Base-by-base conservation (phyloP, 1,284 basidiomycete genomes). In the Irpex sp. region DNA sequence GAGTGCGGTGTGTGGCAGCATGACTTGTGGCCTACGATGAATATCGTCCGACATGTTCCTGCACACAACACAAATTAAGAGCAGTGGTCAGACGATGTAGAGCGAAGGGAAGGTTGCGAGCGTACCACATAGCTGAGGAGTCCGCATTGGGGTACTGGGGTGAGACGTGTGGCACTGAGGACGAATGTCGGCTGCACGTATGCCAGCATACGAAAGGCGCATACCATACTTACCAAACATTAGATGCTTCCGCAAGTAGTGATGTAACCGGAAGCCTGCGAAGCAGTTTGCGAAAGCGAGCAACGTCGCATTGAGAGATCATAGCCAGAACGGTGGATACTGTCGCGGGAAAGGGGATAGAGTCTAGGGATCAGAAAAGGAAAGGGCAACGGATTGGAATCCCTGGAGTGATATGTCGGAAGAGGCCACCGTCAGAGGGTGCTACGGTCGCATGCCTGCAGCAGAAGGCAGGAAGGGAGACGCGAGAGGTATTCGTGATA, bases 1-100 rank as follows among this genome's bases (percentile, higher is more conserved):
- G 65, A 86, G 75, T 2, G 80, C 83, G 31, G 81, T 76, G 61
- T 82, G 79, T 4, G 84, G 83, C 17, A 83, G 83, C 8, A 84
- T 75, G 59, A 85, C 72, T 49, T 84, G 80, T 8, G 84, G 85
- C 84, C 84, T 86, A 47, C 81, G 79, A 58, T 72, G 75, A 21
- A 62, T 66, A 66, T 51, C 51, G 19, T 69, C 66, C 33, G 66
- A 63, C 63, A 66, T 54, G 51, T 8, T 65, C 54, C 51, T 62
- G n/a, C 19, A 54, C 4, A 13, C 9, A 8, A 35, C 6, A 31
- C 5, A 9, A 11, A 31, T 8, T 6, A 9, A 54, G 5, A 26
- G 7, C 4, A 8, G 21, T 7, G 31, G 26, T 5, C 19, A 21
- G 51, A 54, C 19, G 9, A 35, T 31, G 21, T 21, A 51, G 13